phyloP scores from a whole-genome alignment of 768 basidiomycete genomes.

The Boletus vinaceobasis region DNA sequence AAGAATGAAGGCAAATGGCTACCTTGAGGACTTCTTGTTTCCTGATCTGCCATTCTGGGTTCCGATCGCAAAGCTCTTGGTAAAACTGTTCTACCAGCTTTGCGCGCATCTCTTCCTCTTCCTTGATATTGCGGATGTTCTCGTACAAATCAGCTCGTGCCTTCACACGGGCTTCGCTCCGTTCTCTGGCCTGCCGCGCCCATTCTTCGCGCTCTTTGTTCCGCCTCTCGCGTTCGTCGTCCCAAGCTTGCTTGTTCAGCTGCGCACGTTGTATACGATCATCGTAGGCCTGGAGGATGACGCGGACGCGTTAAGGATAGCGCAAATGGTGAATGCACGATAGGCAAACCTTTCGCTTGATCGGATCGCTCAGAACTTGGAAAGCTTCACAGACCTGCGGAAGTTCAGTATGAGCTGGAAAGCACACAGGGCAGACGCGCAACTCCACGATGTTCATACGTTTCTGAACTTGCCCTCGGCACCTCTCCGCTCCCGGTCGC shows the following conservation, averaged over 20 bases:
- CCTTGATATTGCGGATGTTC: constrained; percentile 39
- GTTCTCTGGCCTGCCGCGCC: constrained; percentile 48
- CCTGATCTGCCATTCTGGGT: constrained; percentile 62
- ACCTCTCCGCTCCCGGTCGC: constrained; percentile 46
- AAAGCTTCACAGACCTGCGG: constrained; percentile 62
- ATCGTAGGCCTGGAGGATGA: constrained; percentile 44
- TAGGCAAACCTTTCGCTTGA: constrained; percentile 50
- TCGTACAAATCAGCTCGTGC: constrained; percentile 36
- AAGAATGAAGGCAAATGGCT: constrained; percentile 11
- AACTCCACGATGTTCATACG: constrained; percentile 39
- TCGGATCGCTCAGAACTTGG: constrained; percentile 51
- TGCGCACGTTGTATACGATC: constrained; percentile 33
- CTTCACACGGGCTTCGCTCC: constrained; percentile 49
- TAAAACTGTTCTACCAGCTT: constrained; percentile 53
- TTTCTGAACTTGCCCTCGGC: constrained; percentile 60
- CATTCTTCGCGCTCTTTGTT: constrained; percentile 52
- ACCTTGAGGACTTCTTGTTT: constrained; percentile 52
- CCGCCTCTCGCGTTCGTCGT: constrained; percentile 39
- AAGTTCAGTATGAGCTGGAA: constrained; percentile 19
- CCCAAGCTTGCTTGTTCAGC: constrained; percentile 25
- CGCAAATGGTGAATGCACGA: not conserved
- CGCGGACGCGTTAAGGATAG: not conserved
- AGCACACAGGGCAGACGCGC: constrained; percentile 11
- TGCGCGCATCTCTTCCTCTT: constrained; percentile 38
- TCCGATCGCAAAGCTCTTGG: constrained; percentile 49